phyloP scores from a whole-genome alignment of 1,284 basidiomycete species.

The Marasmius fiardii region DNA sequence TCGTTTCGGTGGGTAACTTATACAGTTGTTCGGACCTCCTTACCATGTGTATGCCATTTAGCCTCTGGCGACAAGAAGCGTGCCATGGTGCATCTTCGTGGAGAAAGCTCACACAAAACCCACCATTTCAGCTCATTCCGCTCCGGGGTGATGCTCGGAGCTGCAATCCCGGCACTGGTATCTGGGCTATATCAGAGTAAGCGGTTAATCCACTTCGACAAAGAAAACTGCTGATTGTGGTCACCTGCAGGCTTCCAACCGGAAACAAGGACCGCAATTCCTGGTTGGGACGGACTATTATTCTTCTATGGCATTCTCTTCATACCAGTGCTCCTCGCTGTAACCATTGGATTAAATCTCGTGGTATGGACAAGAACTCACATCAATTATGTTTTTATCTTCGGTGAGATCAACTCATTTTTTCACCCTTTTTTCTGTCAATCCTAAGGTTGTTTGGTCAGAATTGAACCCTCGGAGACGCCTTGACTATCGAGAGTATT shows the following conservation, averaged over 20 bases:
- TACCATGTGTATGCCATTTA: slow-evolving; percentile 31
- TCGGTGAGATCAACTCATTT: slow-evolving; percentile 46
- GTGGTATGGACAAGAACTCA: slow-evolving; percentile 72
- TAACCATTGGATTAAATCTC: slow-evolving; percentile 82
- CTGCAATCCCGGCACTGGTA: slow-evolving; percentile 74
- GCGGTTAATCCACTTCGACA: slow-evolving; percentile 20
- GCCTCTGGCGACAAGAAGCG: slow-evolving; percentile 83
- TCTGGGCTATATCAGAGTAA: slow-evolving; percentile 70
- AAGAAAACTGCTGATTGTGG: neutral
- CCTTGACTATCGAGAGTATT: slow-evolving; percentile 80
- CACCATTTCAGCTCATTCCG: slow-evolving; percentile 80
- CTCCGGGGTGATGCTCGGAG: slow-evolving; percentile 74
- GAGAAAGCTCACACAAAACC: slow-evolving; percentile 49
- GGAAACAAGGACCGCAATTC: slow-evolving; percentile 56
- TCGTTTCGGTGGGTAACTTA: slow-evolving; percentile 61
- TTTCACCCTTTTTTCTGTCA: neutral
- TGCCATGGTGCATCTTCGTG: slow-evolving; percentile 69
- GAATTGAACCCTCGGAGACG: slow-evolving; percentile 76
- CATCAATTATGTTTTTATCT: slow-evolving; percentile 92
- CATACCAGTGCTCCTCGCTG: slow-evolving; percentile 73
- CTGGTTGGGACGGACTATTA: slow-evolving; percentile 73
- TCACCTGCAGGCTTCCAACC: slow-evolving; percentile 51
- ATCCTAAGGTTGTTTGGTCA: neutral
- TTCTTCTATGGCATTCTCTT: slow-evolving; percentile 79
- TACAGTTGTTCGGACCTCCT: neutral